A percentile compares a stretch with the other conserved stretches of the same genome.
Evolutionary conservation across 2,329 filamentous ascomycete genomes (phyloP).

Genomic region (Xylaria sp.): DNA sequence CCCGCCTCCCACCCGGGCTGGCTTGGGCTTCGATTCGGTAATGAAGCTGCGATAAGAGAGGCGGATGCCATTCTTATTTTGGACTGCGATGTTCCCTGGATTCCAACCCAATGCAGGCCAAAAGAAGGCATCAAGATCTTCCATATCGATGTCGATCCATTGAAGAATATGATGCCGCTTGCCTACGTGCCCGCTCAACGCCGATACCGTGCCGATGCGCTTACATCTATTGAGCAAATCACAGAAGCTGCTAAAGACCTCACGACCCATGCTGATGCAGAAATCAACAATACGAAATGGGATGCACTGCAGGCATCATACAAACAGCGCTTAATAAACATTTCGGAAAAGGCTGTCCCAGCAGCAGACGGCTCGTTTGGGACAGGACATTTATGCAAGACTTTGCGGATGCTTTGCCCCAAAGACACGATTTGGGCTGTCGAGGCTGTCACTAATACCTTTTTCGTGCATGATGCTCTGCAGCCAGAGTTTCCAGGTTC

Average conservation of each 20-base stretch:
- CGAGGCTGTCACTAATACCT: slow-evolving; percentile 78
- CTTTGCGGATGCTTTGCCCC: slow-evolving; percentile 53
- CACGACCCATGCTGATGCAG: slow-evolving; percentile 54
- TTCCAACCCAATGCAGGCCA: slow-evolving; percentile 77
- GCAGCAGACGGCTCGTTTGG: slow-evolving; percentile 71
- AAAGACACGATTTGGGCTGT: slow-evolving; percentile 74
- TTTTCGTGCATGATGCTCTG: slow-evolving; percentile 74
- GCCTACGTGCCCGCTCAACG: slow-evolving; percentile 75
- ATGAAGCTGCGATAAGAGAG: slow-evolving; percentile 76
- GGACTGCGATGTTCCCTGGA: slow-evolving; percentile 94
- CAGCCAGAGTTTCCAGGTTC: slow-evolving; percentile 65
- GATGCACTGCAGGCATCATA: slow-evolving; percentile 68
- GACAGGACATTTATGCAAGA: slow-evolving; percentile 58
- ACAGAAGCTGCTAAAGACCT: slow-evolving; percentile 61
- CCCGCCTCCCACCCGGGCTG: slow-evolving; percentile 75
- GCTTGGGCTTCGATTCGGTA: slow-evolving; percentile 78
- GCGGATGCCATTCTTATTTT: slow-evolving; percentile 88
- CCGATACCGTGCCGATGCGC: slow-evolving; percentile 74
- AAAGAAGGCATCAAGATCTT: slow-evolving; percentile 64
- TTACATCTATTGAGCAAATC: slow-evolving; percentile 75
- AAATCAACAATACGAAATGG: slow-evolving; percentile 58
- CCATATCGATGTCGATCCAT: slow-evolving; percentile 73
- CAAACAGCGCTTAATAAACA: slow-evolving; percentile 66
- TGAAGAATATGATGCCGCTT: slow-evolving; percentile 78
- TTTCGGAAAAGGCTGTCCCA: slow-evolving; percentile 67